Evolutionary conservation across 345 rosid species (phyloP), one percentile per base, ranked within the genome.

Genomic region (Anastatica hierochuntica): DNA sequence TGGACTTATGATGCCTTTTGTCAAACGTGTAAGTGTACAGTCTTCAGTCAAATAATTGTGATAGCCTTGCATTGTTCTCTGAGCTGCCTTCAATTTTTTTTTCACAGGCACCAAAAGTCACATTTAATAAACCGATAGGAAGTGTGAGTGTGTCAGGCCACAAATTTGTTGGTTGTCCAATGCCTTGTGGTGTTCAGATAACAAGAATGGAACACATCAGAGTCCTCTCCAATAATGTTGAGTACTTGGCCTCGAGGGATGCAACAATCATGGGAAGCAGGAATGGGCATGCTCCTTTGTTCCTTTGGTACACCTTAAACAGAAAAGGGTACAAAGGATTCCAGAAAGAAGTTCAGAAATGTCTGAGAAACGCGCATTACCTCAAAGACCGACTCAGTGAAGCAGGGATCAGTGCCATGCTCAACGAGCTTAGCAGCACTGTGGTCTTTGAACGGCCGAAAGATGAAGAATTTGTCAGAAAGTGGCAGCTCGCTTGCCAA

Each of bases 191-290:
- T 43, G 95, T 90, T 60, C 96, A 84, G 74, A 69, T 90, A 66
- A 87, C 96, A 8, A 80, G 98, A 62, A 64, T 87, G 85, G 73
- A 76, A 53, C 85, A 87, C 66, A 76, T 90, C 53, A 88, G 84
- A 68, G 88, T 56, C 39, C 88, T 90, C 29, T 87, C 96, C 0
- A 88, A 73, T 21, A 90, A 87, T 30, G 90, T 87, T 0, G 96
- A 90, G 75, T 90, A 87, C 64, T 88, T 87, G 2, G 96, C 96
- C 49, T 90, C 96, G 29, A 76, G 95, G 70, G 96, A 87, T 64
- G 98, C 98, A n/a, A 90, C 96, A 19, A 90, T 90, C 65, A 90
- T 90, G 98, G 98, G 98, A 37, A 84, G 96, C 63, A 68, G 96
- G 13, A 90, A 90, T 11, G 96, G 96, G 8, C 96, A 90, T 30